Percentiles rank a stretch among this genome's conserved stretches.
Evolutionary conservation across 345 rosid genomes (phyloP).

Genomic region (Citrus medica): DNA sequence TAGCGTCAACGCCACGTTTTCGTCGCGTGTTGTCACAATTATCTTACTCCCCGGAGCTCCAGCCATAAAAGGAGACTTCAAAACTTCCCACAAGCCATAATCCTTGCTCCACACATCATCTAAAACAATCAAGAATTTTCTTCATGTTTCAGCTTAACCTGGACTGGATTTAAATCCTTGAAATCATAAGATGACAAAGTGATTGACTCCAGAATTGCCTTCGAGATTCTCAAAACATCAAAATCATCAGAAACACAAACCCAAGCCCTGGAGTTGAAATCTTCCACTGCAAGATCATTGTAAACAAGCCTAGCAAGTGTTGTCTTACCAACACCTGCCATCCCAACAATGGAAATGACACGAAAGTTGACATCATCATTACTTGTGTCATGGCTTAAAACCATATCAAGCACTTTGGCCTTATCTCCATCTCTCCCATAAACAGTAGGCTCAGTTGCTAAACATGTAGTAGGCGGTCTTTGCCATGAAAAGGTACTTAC

Average conservation of each 20-base stretch:
- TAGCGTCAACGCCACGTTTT: background rate
- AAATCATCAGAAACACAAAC: slow-evolving; percentile 6
- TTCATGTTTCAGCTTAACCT: background rate
- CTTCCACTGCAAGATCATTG: background rate
- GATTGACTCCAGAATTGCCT: slow-evolving; percentile 10
- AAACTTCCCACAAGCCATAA: background rate
- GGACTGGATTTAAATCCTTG: background rate
- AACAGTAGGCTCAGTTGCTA: background rate
- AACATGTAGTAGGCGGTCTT: background rate
- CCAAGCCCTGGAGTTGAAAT: background rate
- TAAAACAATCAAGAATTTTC: background rate
- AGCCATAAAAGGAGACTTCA: background rate
- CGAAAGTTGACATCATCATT: background rate
- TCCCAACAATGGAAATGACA: background rate
- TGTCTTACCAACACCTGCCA: background rate
- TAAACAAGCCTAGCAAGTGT: background rate
- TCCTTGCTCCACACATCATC: slow-evolving; percentile 7
- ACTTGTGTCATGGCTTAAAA: background rate
- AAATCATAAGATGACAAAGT: background rate
- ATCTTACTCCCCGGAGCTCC: slow-evolving; percentile 5
- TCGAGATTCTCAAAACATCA: slow-evolving; percentile 9
- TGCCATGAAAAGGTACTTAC: background rate
- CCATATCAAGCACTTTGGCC: background rate
- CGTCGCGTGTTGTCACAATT: background rate
- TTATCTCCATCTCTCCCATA: background rate